Evolutionary conservation across 2,329 filamentous ascomycete species (phyloP).

Genomic region (Incumbomyces lentus): DNA sequence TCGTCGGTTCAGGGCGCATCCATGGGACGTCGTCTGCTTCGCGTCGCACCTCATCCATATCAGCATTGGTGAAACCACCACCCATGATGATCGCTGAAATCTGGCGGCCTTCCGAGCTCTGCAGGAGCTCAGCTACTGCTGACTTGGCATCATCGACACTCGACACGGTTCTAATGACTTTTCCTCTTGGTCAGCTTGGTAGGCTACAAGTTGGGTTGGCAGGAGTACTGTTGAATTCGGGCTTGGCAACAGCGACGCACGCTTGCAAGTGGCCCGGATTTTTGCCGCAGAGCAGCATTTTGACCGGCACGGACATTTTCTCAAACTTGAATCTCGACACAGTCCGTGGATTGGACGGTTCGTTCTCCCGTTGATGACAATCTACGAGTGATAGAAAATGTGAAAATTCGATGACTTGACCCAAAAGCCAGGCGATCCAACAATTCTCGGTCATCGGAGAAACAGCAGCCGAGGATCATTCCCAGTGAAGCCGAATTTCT

Average conservation of each 20-base stretch:
- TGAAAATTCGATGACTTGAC: no score
- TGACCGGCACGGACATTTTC: neutral
- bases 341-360: no score
- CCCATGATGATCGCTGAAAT: conserved; percentile 2
- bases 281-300: neutral
- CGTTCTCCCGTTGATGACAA: no score
- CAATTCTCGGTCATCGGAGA: no score
- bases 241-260: neutral
- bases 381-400: no score
- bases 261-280: conserved; percentile 5
- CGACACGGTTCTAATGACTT: neutral
- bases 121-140: neutral
- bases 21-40: neutral
- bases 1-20: conserved; percentile 1
- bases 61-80: conserved; percentile 2
- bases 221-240: conserved; percentile 3
- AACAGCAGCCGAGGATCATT: no score
- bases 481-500: no score
- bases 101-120: neutral
- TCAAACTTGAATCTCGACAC: neutral
- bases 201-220: neutral
- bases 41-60: neutral
- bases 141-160: conserved; percentile 2
- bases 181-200: neutral
- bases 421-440: no score